Evolutionary conservation across 1,284 basidiomycete species (phyloP).

Genomic region (Ceratobasidium sp.): DNA sequence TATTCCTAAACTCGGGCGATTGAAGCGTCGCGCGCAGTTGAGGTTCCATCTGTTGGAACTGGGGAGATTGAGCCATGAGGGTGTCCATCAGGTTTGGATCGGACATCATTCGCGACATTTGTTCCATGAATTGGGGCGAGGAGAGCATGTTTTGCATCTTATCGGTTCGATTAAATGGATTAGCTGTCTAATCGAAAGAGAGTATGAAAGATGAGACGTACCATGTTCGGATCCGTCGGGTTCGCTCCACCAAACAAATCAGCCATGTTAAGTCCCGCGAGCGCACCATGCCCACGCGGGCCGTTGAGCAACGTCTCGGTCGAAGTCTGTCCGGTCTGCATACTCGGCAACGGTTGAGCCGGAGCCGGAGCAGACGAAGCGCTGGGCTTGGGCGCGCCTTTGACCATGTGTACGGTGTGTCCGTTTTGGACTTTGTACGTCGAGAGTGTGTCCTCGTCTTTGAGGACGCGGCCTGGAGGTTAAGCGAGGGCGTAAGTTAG

Average conservation of each 20-base stretch:
- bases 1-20: constrained; percentile 82
- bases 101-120: constrained; percentile 80
- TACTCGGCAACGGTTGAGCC: constrained; percentile 73
- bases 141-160: constrained; percentile 87
- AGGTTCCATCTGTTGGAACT: constrained; percentile 81
- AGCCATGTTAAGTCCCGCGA: constrained; percentile 77
- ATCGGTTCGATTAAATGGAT: constrained; percentile 6
- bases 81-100: constrained; percentile 87
- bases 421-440: constrained; percentile 87
- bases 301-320: constrained; percentile 81
- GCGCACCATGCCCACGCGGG: constrained; percentile 75
- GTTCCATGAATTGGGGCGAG: constrained; percentile 81
- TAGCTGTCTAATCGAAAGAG: not conserved
- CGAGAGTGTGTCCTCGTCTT: constrained; percentile 87
- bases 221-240: constrained; percentile 90
- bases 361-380: constrained; percentile 50
- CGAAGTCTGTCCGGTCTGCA: constrained; percentile 87
- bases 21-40: constrained; percentile 84
- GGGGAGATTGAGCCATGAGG: constrained; percentile 84
- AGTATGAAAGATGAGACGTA: constrained; percentile 56
- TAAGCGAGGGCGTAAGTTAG: not conserved
- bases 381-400: constrained; percentile 75
- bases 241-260: constrained; percentile 86
- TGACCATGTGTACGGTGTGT: constrained; percentile 95
- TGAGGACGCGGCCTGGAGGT: constrained; percentile 58